Conservation (phyloP, 169 alveolate genomes). For the Cystoisospora suis region DNA sequence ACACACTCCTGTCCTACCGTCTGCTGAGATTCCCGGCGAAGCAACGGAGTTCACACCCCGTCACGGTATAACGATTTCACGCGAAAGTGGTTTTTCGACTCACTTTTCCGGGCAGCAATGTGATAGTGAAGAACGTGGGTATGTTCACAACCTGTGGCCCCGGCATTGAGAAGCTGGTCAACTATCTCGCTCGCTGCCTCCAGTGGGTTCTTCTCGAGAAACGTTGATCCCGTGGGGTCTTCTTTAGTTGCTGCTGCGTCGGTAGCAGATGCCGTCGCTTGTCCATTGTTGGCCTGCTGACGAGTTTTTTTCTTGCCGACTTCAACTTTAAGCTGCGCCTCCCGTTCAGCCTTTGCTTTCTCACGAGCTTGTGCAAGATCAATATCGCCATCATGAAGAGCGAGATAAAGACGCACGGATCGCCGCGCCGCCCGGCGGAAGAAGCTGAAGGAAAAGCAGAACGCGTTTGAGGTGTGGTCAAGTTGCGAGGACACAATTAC, state of each 20-base stretch:
- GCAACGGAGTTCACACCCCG: too few species aligned
- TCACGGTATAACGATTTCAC: not conserved
- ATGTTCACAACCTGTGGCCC: slow-evolving; percentile 1
- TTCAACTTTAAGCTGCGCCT: not conserved
- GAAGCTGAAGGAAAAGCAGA: slow-evolving; percentile 16
- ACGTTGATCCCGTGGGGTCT: not conserved
- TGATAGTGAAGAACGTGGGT: slow-evolving; percentile 44
- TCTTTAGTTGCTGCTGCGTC: slow-evolving; percentile 14
- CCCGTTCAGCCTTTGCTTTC: not conserved
- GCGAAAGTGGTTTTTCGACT: not conserved
- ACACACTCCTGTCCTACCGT: too few species aligned
- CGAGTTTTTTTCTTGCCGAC: not conserved
- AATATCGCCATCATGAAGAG: slow-evolving; percentile 43
- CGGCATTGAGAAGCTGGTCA: not conserved
- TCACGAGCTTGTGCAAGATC: not conserved
- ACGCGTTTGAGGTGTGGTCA: too few species aligned
- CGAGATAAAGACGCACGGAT: slow-evolving; percentile 9
- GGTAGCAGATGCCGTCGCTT: not conserved
- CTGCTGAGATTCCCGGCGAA: too few species aligned
- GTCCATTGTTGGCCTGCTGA: not conserved
- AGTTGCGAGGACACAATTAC: too few species aligned
- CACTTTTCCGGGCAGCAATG: slow-evolving; percentile 35
- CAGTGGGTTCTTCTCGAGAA: slow-evolving; percentile 30
- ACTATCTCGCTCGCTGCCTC: slow-evolving; percentile 19
- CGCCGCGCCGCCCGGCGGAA: slow-evolving; percentile 45